These are phyloP conservation scores for Pseudogymnoascus sp. DNA, from an alignment of 2,329 filamentous ascomycete genomes.

Conservation along the genomic window DNA sequence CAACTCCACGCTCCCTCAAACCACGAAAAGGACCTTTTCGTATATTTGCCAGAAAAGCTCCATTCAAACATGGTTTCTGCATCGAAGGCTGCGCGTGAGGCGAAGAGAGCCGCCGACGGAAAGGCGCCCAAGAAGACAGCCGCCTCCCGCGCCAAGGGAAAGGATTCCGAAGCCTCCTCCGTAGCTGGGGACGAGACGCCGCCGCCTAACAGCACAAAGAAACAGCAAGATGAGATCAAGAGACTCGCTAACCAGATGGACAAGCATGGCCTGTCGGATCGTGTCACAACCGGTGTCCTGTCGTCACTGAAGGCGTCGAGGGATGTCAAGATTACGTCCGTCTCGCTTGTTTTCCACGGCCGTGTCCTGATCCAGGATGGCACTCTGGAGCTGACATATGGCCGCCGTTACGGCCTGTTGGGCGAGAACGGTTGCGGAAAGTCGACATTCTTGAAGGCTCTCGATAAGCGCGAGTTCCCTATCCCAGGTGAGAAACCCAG, in stretches of 20 bases:
- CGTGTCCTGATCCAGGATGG: slow-evolving; percentile 92
- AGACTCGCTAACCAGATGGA: slow-evolving; percentile 90
- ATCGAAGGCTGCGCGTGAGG: slow-evolving; percentile 64
- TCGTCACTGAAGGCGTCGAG: slow-evolving; percentile 75
- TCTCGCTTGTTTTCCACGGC: slow-evolving; percentile 94
- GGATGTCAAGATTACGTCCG: slow-evolving; percentile 94
- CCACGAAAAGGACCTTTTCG: slow-evolving; percentile 8
- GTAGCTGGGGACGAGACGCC: slow-evolving; percentile 61
- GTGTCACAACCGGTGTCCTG: slow-evolving; percentile 95
- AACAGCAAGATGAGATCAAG: slow-evolving; percentile 73
- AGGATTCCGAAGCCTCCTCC: slow-evolving; percentile 59
- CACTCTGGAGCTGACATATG: slow-evolving; percentile 86
- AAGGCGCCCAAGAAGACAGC: slow-evolving; percentile 71
- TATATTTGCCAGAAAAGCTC: slow-evolving; percentile 3
- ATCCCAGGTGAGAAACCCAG: slow-evolving; percentile 49
- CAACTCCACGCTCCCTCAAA: slow-evolving; percentile 6
- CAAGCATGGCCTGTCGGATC: slow-evolving; percentile 90
- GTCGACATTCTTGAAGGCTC: slow-evolving; percentile 93
- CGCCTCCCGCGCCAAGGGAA: slow-evolving; percentile 53
- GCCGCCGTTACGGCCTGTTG: slow-evolving; percentile 85
- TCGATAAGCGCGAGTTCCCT: slow-evolving; percentile 86
- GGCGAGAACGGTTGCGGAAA: slow-evolving; percentile 99
- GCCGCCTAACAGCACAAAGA: slow-evolving; percentile 59
- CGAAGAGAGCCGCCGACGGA: slow-evolving; percentile 64
- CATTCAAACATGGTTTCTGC: slow-evolving; percentile 53